phyloP scores from a whole-genome alignment of 2,329 filamentous ascomycete genomes.

The Neofusicoccum ribis region DNA sequence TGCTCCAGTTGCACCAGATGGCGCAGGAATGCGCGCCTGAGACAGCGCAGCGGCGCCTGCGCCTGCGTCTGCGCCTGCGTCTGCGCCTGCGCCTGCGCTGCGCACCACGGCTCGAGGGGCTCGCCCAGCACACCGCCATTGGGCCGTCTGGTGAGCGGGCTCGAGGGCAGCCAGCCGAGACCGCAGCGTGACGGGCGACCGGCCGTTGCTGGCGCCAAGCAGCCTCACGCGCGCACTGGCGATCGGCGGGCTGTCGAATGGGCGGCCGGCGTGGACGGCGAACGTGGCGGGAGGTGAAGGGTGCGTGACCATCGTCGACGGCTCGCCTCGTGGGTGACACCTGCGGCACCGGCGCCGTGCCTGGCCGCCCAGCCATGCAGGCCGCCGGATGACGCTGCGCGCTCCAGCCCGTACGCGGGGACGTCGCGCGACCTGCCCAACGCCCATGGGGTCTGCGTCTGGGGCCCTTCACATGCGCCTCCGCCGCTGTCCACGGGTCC shows the following conservation, averaged over 20 bases:
- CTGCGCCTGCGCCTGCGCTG: too few species aligned
- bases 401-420: too few species aligned
- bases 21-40: background rate
- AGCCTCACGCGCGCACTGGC: background rate
- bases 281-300: slow-evolving; percentile 14
- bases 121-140: too few species aligned
- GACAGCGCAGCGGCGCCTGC: background rate
- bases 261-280: background rate
- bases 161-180: background rate
- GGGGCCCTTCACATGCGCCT: background rate
- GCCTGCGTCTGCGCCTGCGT: too few species aligned
- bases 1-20: background rate
- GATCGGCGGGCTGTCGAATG: background rate
- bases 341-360: slow-evolving; percentile 10
- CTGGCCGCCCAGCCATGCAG: background rate
- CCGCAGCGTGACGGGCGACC: background rate
- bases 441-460: background rate
- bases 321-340: slow-evolving; percentile 13
- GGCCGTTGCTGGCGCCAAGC: background rate
- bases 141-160: background rate
- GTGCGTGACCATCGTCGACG: slow-evolving; percentile 3
- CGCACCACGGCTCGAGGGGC: too few species aligned
- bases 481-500: background rate
- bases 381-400: background rate
- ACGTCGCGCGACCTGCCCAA: too few species aligned